Conservation (phyloP, 2,329 filamentous ascomycete species). For the Fusarium staphyleae region DNA sequence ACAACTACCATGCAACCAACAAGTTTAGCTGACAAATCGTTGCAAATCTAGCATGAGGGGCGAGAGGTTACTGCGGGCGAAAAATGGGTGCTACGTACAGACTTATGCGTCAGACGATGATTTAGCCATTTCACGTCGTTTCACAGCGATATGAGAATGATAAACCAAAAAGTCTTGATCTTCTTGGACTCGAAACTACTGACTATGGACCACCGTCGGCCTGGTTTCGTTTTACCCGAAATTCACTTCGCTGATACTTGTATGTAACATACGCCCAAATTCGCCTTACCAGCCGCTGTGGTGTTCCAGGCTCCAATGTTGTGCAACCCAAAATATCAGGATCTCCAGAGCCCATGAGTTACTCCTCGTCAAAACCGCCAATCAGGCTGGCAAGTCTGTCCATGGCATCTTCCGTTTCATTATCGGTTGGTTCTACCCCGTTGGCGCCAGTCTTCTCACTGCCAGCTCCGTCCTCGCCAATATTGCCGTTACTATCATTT, state of each 20-base stretch:
- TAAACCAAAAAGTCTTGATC: background rate
- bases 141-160: constrained; percentile 5
- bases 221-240: no score
- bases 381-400: constrained; percentile 33
- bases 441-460: background rate
- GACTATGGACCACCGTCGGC: no score
- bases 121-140: constrained; percentile 5
- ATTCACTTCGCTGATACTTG: no score
- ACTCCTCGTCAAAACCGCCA: constrained; percentile 1
- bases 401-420: constrained; percentile 18
- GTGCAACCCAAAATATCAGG: constrained; percentile 1
- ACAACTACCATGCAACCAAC: background rate
- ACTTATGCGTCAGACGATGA: constrained; percentile 72
- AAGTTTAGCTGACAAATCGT: constrained; percentile 8
- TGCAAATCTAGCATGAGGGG: constrained; percentile 72
- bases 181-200: background rate
- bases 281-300: background rate
- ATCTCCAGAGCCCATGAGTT: constrained; percentile 1
- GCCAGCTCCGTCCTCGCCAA: background rate
- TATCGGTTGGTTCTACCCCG: background rate
- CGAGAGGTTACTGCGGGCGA: constrained; percentile 79
- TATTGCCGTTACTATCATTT: background rate
- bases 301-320: background rate
- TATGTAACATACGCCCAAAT: background rate
- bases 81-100: constrained; percentile 90